Evolutionary conservation across 352 stramenopile genomes (phyloP), one percentile per base, ranked within the genome.

Genomic region (Globisporangium cederbergense): DNA sequence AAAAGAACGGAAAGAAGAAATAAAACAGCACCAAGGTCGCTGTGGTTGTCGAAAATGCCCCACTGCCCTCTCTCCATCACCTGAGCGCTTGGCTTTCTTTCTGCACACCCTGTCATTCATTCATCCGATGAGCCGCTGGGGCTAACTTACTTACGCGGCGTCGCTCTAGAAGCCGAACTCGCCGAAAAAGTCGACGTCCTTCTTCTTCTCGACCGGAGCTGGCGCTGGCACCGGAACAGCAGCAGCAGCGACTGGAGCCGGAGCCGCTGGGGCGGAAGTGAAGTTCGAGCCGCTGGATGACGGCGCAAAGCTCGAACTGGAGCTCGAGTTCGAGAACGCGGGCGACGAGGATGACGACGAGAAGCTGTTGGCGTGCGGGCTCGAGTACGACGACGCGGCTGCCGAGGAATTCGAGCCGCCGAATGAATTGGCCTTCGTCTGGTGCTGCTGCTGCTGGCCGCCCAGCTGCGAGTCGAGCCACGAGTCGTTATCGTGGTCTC

Each of bases 141-240:
- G 22, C 62, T 65, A 59, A 68, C 53, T 65, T 64, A 57, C 45
- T 50, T 58, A 34, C 45, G 25, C 32, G 18, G 45, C 36, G 34
- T 40, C 34, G 34, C 7, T 34, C 34, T 30, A 93, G 58, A 90
- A 89, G 9, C 84, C 84, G 61, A 91, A 93, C 70, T 93, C 84
- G 11, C 80, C 81, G 56, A 93, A 93, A 65, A 93, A 93, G 64
- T 93, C 84, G 22, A 93, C 84, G 55, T 93, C 79, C 65, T 93
- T 93, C 79, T 91, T 90, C 25, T 76, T 74, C 22, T 74, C 74
- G 25, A 77, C 68, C 6, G 74, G 66, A 10, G 73, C 43, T 6
- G 67, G 57, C 11, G 70, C 45, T 28, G 70, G 60, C n/a, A 60
- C 59, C 46, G 76, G 60, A 30, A 62, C 60, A 3, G 70, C 53